These are phyloP conservation scores for Phlyctochytrium planicorne DNA, from an alignment of 192 early-diverging fungal genomes.

Conservation along the genomic window DNA sequence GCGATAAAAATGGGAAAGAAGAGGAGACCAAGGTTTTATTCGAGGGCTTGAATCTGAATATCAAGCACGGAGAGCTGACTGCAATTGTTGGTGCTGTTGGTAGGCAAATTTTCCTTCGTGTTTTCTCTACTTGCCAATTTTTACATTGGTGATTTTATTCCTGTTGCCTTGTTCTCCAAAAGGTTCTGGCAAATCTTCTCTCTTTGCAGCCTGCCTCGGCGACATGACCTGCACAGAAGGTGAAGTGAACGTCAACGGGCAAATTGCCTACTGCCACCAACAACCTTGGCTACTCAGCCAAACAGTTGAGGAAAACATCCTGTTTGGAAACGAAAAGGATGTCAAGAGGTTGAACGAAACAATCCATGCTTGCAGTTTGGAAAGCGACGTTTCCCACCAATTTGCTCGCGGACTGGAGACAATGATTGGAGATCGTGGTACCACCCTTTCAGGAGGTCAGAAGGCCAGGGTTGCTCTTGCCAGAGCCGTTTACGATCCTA, in stretches of 20 bases:
- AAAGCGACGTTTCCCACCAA: conserved; percentile 30
- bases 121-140: conserved; percentile 78
- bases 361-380: conserved; percentile 27
- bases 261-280: conserved; percentile 7
- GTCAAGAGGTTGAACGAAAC: conserved; percentile 30
- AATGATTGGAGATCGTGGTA: conserved; percentile 75
- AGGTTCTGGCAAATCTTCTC: conserved; percentile 72
- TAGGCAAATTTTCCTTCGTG: too few species aligned
- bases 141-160: conserved; percentile 74
- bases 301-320: conserved; percentile 71
- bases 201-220: conserved; percentile 71
- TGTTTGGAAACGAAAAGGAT: conserved; percentile 42
- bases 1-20: too few species aligned
- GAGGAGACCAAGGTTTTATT: too few species aligned
- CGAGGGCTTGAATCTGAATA: too few species aligned
- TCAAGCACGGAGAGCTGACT: conserved; percentile 68
- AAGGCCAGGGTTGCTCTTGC: conserved; percentile 63
- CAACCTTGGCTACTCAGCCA: conserved; percentile 31
- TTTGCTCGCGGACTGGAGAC: conserved; percentile 36
- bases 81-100: conserved; percentile 72
- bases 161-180: too few species aligned
- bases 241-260: neutral
- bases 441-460: conserved; percentile 92
- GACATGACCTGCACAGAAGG: conserved; percentile 58
- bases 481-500: conserved; percentile 26